A percentile compares a stretch with the other conserved stretches of the same genome.
Conservation (phyloP, 2,329 filamentous ascomycete genomes). For the Aspergillus sp. region DNA sequence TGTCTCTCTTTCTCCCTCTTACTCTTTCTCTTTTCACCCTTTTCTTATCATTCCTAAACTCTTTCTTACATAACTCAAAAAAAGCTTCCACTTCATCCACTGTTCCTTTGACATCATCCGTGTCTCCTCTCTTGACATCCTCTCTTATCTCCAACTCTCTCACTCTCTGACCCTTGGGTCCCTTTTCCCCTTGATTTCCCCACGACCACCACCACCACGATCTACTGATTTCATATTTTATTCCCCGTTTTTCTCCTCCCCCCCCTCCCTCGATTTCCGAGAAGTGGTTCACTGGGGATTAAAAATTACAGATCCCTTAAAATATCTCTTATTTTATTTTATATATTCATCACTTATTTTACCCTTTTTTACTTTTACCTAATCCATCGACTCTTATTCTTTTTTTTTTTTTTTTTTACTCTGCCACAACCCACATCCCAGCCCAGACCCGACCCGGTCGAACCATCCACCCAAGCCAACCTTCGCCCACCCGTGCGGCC, state of each 20-base stretch:
- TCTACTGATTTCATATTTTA: not conserved
- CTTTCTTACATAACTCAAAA: too few relatives aligned
- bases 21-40: not conserved
- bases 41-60: not conserved
- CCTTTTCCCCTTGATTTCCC: not conserved
- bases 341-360: too few relatives aligned
- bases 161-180: not conserved
- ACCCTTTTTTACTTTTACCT: constrained; percentile 2
- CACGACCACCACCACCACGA: not conserved
- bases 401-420: constrained; percentile 3
- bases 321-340: too few relatives aligned
- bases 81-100: too few relatives aligned
- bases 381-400: not conserved
- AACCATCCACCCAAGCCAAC: not conserved
- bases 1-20: too few relatives aligned
- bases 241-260: not conserved
- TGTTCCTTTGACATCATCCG: too few relatives aligned
- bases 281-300: not conserved
- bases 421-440: not conserved
- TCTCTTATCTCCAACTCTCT: not conserved
- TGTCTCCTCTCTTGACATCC: not conserved
- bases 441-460: not conserved
- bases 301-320: too few relatives aligned
- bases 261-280: not conserved
- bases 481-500: constrained; percentile 21